Evolutionary conservation across 2,329 filamentous ascomycete species (phyloP), one percentile per base, ranked within the genome.

Genomic region (Nigrograna mackinnonii): DNA sequence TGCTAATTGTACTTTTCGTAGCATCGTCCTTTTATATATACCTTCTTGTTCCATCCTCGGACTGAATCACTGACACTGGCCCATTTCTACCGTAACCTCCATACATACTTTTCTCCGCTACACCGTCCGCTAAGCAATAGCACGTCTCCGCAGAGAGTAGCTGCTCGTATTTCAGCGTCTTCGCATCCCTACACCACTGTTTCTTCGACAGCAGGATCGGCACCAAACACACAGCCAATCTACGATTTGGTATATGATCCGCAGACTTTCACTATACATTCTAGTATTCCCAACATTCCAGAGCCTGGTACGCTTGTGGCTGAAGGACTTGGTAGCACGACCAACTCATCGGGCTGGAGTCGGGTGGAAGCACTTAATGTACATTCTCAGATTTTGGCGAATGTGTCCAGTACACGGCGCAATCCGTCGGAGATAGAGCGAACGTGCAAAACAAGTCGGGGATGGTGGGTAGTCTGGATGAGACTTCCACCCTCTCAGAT

Each of bases 11-110:
- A 28, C 11, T 12, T 28, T 28, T 28, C 24, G 14, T 37, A 69
- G 65, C 74, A 84, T 62, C 80, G 79, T 18, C 89, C 89, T 0
- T 92, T 92, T 66, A 79, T 92, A 35, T 91, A 88, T 62, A 80
- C 85, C 1, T 85, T 94, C 47, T 72, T 94, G 4, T 92, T 92
- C 64, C 70, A 79, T 35, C 71, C 79, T 31, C 75, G 76, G 35
- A 85, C 85, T 5, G 75, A 80, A 40, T 79, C 82, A 2, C 61
- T 79, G 14, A 62, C 56, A 24, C 64, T 73, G 6, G 54, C 68
- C 2, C 58, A 62, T 9, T 76, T 77, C 58, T 78, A 77, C 58
- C 67, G 66, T 37, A 69, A 75, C 41, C 55, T 83, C 3, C 76
- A 82, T 49, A 72, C 69, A 17, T 80, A 78, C 61, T 59, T 83